Base-by-base conservation (phyloP, 2,329 filamentous ascomycete species). In the Triangularia verruculosa region DNA sequence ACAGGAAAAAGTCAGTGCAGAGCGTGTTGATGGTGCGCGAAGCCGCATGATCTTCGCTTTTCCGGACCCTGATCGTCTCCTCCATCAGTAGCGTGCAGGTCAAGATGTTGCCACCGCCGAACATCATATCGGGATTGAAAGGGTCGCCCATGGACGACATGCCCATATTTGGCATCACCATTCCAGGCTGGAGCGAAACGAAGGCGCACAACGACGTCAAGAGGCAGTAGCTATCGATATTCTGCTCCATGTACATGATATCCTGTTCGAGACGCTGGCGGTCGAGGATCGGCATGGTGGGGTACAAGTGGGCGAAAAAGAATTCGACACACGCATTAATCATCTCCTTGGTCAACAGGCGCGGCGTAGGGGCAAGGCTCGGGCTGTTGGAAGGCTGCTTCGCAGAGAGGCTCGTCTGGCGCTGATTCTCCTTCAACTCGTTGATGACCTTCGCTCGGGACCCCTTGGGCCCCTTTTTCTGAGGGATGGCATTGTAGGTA, bases 1-100 rank as follows among this genome's bases (percentile, higher is more conserved):
- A 93, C 25, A 94, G 74, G 74, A 94, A 93, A 75, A 91, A 92
- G 61, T 89, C 92, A n/a, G 89, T 92, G 64, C 88, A 86, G 12
- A 91, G 74, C 53, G 79, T 83, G 69, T 86, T 85, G 64, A 84
- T 74, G 8, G 79, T 84, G 7, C 86, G 82, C 13, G 77, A 77
- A 59, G 86, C 84, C 30, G 84, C 78, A 66, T 86, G 86, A 64
- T 89, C 86, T 67, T 82, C 84, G 22, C 83, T 83, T 72, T 87
- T 88, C 61, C 87, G 82, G 4, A 89, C 86, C n/a, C 85, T 81
- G 15, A 88, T 73, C 1, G 84, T 82, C 74, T 93, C 90, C 57
- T 90, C 86, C 67, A 92, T 78, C 56, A 93, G 78, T 43, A 89
- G 76, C 59, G 87, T 86, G 32, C 87, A 87, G 0, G 88, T 86